Conservation (phyloP, 2,329 filamentous ascomycete genomes). For the Metarhizium brunneum region DNA sequence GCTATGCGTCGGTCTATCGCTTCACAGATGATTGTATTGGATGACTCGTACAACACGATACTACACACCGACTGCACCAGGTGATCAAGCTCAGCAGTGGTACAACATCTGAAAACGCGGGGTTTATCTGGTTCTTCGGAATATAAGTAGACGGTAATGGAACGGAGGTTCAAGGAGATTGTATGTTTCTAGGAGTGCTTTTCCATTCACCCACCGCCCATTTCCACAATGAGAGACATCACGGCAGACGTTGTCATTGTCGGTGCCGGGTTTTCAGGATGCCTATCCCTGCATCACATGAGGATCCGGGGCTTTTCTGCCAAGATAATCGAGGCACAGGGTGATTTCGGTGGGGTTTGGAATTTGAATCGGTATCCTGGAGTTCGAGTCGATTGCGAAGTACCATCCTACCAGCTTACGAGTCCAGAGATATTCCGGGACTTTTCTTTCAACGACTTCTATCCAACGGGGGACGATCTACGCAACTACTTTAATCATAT, state of each 20-base stretch:
- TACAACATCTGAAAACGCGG: too few species aligned
- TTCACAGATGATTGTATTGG: too few species aligned
- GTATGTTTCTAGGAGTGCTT: too few species aligned
- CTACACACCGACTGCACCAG: too few species aligned
- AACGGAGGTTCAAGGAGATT: too few species aligned
- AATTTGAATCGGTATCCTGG: neutral
- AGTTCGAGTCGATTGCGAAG: neutral
- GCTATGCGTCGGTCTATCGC: too few species aligned
- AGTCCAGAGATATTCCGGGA: neutral
- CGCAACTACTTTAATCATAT: neutral
- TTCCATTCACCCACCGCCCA: too few species aligned
- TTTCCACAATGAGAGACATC: neutral
- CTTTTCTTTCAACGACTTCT: neutral
- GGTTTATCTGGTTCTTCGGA: too few species aligned
- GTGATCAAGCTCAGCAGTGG: too few species aligned
- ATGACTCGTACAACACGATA: too few species aligned
- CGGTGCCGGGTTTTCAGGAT: neutral
- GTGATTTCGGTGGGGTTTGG: neutral
- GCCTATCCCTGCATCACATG: neutral
- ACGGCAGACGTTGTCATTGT: neutral
- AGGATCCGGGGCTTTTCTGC: neutral
- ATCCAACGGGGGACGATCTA: neutral
- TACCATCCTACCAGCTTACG: neutral
- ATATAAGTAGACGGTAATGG: too few species aligned
- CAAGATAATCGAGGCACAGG: neutral